phyloP scores from a whole-genome alignment of 1,284 basidiomycete species.

The Ustilago curta region DNA sequence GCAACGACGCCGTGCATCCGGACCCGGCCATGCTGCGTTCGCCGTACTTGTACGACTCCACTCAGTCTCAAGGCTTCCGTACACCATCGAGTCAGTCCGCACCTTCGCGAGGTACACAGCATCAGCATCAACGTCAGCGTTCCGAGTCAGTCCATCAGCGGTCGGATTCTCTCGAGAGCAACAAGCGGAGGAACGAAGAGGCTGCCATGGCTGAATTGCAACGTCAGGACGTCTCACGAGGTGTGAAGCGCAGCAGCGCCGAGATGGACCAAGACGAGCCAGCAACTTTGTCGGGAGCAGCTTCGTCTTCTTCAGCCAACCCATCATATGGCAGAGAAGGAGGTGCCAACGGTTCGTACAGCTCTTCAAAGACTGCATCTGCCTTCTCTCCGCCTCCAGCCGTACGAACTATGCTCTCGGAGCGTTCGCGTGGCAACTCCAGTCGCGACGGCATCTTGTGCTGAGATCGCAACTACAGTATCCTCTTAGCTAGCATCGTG shows the following conservation, averaged over 20 bases:
- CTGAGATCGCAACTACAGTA: constrained; percentile 12
- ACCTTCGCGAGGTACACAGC: constrained; percentile 9
- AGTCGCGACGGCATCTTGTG: constrained; percentile 40
- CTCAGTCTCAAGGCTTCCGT: constrained; percentile 28
- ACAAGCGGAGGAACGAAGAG: constrained; percentile 5
- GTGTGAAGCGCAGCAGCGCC: constrained; percentile 35
- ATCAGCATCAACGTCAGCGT: constrained; percentile 9
- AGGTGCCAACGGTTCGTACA: constrained; percentile 3
- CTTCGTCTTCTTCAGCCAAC: background rate
- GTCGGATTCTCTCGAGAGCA: constrained; percentile 17
- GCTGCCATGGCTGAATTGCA: background rate
- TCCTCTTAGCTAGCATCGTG: background rate
- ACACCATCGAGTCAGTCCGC: constrained; percentile 24
- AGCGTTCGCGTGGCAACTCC: constrained; percentile 24
- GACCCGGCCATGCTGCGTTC: constrained; percentile 41
- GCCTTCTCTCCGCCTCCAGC: constrained; percentile 25
- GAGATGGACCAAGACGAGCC: constrained; percentile 39
- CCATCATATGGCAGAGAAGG: background rate
- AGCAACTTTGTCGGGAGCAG: background rate
- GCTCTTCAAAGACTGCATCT: constrained; percentile 16
- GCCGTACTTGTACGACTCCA: constrained; percentile 37
- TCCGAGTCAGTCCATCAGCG: constrained; percentile 25
- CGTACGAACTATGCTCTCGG: constrained; percentile 19
- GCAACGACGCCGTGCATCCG: constrained; percentile 55
- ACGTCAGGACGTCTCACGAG: constrained; percentile 12